Conservation (phyloP, 371 early-diverging fungal genomes). For the Cokeromyces recurvatus region DNA sequence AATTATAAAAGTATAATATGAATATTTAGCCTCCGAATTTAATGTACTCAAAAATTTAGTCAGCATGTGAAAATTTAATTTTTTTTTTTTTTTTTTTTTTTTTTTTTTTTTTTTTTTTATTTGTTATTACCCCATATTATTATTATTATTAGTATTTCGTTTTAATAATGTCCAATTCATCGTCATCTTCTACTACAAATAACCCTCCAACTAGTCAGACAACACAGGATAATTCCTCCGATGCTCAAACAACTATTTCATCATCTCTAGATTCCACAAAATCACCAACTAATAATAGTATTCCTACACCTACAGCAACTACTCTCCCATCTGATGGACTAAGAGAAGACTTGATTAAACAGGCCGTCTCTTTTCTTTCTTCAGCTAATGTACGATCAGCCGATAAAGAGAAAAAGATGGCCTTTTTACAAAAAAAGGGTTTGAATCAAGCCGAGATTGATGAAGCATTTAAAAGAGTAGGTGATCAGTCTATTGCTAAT, state of each 20-base stretch:
- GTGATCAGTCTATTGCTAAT: constrained; percentile 1
- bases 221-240: neutral
- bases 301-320: neutral
- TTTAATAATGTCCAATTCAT: neutral
- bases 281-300: neutral
- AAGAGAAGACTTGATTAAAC: constrained; percentile 52
- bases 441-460: constrained; percentile 56
- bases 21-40: too few species aligned
- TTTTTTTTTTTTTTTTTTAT: too few species aligned
- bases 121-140: neutral
- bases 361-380: constrained; percentile 54
- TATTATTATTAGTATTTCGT: too few species aligned
- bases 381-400: constrained; percentile 56
- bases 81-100: too few species aligned
- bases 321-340: constrained; percentile 1
- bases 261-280: neutral
- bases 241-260: neutral
- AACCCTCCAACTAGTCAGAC: neutral
- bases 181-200: neutral
- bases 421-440: constrained; percentile 60
- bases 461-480: constrained; percentile 43
- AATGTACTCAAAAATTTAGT: neutral
- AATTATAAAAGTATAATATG: too few species aligned
- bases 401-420: constrained; percentile 53
- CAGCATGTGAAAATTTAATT: constrained; percentile 5